Base-by-base conservation (phyloP, 371 early-diverging fungal species). In the Enterospora canceri region DNA sequence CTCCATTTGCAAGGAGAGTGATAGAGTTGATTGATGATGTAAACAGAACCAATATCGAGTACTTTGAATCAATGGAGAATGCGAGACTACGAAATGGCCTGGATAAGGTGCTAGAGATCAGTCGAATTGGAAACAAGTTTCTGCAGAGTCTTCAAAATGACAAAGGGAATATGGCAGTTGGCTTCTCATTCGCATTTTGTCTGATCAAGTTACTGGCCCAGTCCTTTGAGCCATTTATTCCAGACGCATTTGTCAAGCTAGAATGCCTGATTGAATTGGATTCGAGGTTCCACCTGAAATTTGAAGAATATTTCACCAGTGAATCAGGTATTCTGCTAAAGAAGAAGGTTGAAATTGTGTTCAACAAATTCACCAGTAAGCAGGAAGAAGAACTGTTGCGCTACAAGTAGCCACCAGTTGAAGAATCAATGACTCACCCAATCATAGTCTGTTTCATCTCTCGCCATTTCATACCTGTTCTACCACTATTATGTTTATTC, bases 151-250 rank as follows among this genome's bases (percentile, higher is more conserved):
- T 59, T 15, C 57, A 77, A 35, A 88, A 87, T 56, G 86, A 87
- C 76, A 87, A 86, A 62, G 82, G 81, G 23, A 85, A 86, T 50
- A 91, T 91, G 81, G 85, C 89, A 75, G 84, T 86, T 26, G 93
- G 92, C 31, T 85, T 94, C 62, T 83, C 82, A 48, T 79, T 86
- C 3, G 87, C 89, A 5, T 72, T 85, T 69, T 91, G 91, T 82
- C 80, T 95, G 67, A 83, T 87, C 73, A 89, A 91, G 76, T 83
- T 94, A 61, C 71, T 96, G 35, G 85, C 88, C 31, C 84, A 90
- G 30, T 53, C 95, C 26, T 71, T 91, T 51, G 85, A 85, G 68
- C 97, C 97, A 24, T 96, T 85, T 84, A 89, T 95, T 85, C 97
- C 97, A 34, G 83, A 83, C 33, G 87, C 89, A 31, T 19, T 68